phyloP scores from a whole-genome alignment of 2,329 filamentous ascomycete genomes.

The Lasiodiplodia gonubiensis region DNA sequence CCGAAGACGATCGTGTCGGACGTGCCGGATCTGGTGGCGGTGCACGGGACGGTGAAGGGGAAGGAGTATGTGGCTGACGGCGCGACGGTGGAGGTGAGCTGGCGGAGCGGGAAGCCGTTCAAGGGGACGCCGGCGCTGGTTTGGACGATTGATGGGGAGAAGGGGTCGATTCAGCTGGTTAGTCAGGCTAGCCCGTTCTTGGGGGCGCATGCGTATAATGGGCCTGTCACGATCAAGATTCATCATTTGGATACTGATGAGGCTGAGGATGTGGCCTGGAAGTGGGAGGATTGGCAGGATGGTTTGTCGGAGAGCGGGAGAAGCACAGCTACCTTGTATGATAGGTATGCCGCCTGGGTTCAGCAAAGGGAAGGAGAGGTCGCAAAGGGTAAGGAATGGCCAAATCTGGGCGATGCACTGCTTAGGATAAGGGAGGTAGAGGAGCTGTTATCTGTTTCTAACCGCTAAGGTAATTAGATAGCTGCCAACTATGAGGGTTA shows the following conservation, averaged over 20 bases:
- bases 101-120: background rate
- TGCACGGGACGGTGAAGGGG: background rate
- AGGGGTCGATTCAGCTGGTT: background rate
- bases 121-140: background rate
- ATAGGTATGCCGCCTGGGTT: slow-evolving; percentile 38
- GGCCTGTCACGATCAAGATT: slow-evolving; percentile 36
- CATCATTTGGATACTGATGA: slow-evolving; percentile 38
- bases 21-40: background rate
- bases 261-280: slow-evolving; percentile 44
- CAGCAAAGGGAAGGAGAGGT: slow-evolving; percentile 31
- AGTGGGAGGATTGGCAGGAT: slow-evolving; percentile 48
- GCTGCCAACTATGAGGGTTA: background rate
- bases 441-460: slow-evolving; percentile 31
- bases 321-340: slow-evolving; percentile 39
- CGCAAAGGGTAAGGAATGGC: slow-evolving; percentile 35
- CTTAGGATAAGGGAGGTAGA: slow-evolving; percentile 57
- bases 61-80: background rate
- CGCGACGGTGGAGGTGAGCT: background rate
- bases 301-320: slow-evolving; percentile 35
- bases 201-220: slow-evolving; percentile 5
- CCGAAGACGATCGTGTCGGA: background rate
- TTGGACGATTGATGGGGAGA: background rate
- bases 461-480: background rate
- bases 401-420: slow-evolving; percentile 52
- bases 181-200: background rate